A percentile compares a stretch with the other conserved stretches of the same genome.
Evolutionary conservation across 2,329 filamentous ascomycete species (phyloP).

Genomic region (Clarireedia homoeocarpa): DNA sequence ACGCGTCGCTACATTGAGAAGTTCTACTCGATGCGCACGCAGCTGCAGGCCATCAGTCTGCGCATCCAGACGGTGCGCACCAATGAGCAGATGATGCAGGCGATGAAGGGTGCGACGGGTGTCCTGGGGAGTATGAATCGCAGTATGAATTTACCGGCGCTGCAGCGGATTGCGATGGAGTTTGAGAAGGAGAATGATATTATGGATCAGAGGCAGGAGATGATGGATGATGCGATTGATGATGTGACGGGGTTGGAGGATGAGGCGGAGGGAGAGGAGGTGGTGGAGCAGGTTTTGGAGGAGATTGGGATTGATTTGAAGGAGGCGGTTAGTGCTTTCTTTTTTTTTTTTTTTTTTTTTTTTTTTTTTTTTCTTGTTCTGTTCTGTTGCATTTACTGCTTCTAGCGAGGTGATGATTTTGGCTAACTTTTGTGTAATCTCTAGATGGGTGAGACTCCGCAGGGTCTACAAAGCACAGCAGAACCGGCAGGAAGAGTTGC

Average conservation of each 20-base stretch:
- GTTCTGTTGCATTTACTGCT: not conserved
- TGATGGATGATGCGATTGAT: conserved; percentile 99
- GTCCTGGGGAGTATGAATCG: conserved; percentile 95
- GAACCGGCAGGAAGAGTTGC: conserved; percentile 73
- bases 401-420: not conserved
- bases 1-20: conserved; percentile 95
- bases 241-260: conserved; percentile 86
- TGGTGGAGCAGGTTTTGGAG: conserved; percentile 92
- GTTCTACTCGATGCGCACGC: conserved; percentile 97
- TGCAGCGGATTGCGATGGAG: conserved; percentile 97
- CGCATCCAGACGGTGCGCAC: conserved; percentile 96
- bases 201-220: conserved; percentile 97
- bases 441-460: conserved; percentile 86
- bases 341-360: too few species aligned
- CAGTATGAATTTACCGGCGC: conserved; percentile 90
- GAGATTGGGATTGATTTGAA: conserved; percentile 94
- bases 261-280: conserved; percentile 93
- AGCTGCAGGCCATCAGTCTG: conserved; percentile 90
- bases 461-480: conserved; percentile 66
- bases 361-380: not conserved
- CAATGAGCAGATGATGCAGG: conserved; percentile 99
- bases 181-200: conserved; percentile 98
- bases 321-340: conserved; percentile 60
- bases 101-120: conserved; percentile 95
- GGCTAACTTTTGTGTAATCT: conserved; percentile 13